Evolutionary conservation across 345 rosid genomes (phyloP), one percentile per base, ranked within the genome.

Genomic region (Chamaenerion angustifolium): DNA sequence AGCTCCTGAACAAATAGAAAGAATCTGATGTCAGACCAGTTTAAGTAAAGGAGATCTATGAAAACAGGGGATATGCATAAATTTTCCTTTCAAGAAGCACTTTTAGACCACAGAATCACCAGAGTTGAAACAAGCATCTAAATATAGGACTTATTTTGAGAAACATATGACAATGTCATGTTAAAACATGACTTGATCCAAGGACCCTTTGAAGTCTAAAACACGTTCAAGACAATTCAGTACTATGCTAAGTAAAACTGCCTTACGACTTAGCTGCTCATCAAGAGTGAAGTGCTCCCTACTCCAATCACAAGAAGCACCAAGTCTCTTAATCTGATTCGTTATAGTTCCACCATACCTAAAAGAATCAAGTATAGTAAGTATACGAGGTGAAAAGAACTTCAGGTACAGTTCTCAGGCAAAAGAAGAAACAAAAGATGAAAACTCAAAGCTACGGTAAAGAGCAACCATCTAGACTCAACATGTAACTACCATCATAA

Each of bases 271-370:
- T 72, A 90, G 80, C 75, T 78, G 81, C 70, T 90, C 95, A 69
- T 90, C 98, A 60, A 90, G 98, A 49, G 98, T 90, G 66, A 90
- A 90, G 55, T 53, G 81, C 64, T 86, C 95, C 72, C 92, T 79
- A 50, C 82, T 73, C 98, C 98, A 90, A 63, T 90, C 98, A 71
- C 98, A 90, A 52, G 98, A 90, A 58, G 98, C 98, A 51, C 98
- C 95, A 45, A 90, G 94, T 69, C 95, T 79, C 73, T 86, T 90
- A 47, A 90, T 90, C 71, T 90, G 98, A 69, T 80, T 78, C 52
- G 90, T 76, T 61, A 90, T 90, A 51, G 92, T 79, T 70, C 95
- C 92, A 45, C 98, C 98, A 57, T 86, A 86, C 68, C 98, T 90
- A 71, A 66, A 52, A 68, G n/a, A 45, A 15, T 54, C 7, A 31